A percentile compares a stretch with the other conserved stretches of the same genome.
These are phyloP conservation scores for Colletotrichum tropicicola DNA, from an alignment of 2,329 filamentous ascomycete genomes.

Conservation along the genomic window DNA sequence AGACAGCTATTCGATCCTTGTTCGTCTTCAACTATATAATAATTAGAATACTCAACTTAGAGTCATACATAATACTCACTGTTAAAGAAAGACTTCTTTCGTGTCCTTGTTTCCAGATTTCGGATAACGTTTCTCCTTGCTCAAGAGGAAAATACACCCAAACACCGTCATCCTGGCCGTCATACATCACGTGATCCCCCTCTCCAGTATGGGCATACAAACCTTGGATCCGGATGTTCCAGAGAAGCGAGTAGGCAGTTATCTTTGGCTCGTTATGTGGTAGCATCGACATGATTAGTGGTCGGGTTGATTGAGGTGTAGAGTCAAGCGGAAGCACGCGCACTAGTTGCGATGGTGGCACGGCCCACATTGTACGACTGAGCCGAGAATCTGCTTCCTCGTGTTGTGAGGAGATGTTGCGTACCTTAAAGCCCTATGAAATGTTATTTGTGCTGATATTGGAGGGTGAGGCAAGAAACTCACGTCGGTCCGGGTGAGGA, in stretches of 20 bases:
- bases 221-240: background rate
- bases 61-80: no score
- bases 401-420: background rate
- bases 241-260: background rate
- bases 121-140: background rate
- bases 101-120: background rate
- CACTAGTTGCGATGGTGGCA: background rate
- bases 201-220: background rate
- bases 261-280: background rate
- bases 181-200: background rate
- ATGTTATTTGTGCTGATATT: background rate
- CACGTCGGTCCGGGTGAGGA: background rate
- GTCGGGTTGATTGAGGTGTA: background rate
- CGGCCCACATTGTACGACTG: background rate
- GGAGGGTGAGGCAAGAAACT: background rate
- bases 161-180: background rate
- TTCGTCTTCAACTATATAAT: background rate
- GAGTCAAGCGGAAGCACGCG: background rate
- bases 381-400: background rate
- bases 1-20: background rate
- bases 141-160: background rate
- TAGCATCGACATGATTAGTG: background rate
- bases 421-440: background rate
- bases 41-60: no score
- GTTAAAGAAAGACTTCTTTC: no score